Conservation (phyloP, 352 stramenopile species). For the Globisporangium parvum region DNA sequence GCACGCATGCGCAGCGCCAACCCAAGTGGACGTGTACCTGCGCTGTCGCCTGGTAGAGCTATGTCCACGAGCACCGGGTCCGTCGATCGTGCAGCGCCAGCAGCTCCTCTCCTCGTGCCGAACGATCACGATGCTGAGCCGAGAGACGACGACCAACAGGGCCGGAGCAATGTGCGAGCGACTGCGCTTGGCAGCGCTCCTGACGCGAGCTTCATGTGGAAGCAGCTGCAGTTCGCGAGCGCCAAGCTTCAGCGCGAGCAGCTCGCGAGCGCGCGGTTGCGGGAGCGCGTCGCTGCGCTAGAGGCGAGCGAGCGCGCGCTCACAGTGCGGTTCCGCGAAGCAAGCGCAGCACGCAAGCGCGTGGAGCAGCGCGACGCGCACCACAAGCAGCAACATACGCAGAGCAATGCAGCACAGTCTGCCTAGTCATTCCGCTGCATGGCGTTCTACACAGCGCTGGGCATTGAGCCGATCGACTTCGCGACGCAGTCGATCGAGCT, state of each 20-base stretch:
- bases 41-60: too few relatives aligned
- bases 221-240: constrained; percentile 8
- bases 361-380: constrained; percentile 1
- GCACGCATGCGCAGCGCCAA: constrained; percentile 14
- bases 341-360: constrained; percentile 2
- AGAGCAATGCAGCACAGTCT: background rate
- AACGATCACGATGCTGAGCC: too few relatives aligned
- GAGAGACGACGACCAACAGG: too few relatives aligned
- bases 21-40: background rate
- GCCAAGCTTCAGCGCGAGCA: constrained; percentile 4
- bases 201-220: constrained; percentile 1
- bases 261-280: constrained; percentile 3
- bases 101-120: too few relatives aligned
- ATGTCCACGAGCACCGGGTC: too few relatives aligned
- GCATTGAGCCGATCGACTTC: too few relatives aligned
- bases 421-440: background rate
- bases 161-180: too few relatives aligned
- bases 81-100: too few relatives aligned
- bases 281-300: constrained; percentile 9
- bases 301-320: constrained; percentile 4
- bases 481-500: too few relatives aligned
- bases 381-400: constrained; percentile 3
- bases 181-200: background rate
- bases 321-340: constrained; percentile 9
- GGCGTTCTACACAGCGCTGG: too few relatives aligned